Evolutionary conservation across 805 yeast genomes (phyloP).

Genomic region (Saturnispora saitoi): DNA sequence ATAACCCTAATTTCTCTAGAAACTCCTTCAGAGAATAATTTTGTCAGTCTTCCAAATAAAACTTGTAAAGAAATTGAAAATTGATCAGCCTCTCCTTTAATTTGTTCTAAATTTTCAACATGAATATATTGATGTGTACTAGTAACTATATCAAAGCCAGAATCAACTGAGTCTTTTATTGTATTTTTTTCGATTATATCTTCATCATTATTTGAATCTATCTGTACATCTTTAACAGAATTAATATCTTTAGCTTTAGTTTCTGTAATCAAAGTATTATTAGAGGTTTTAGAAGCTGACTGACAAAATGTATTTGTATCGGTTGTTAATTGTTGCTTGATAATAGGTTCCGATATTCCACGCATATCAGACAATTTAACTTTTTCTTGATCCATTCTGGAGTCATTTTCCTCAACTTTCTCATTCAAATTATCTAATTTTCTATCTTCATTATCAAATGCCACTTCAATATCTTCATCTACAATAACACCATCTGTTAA

Average conservation of each 20-base stretch:
- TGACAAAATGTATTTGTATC: too few species aligned
- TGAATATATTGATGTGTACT: neutral
- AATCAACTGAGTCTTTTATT: neutral
- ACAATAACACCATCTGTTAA: neutral
- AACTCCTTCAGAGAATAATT: conserved; percentile 38
- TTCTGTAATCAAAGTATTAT: too few species aligned
- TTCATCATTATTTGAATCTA: too few species aligned
- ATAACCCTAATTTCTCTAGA: conserved; percentile 60
- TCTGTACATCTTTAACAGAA: too few species aligned
- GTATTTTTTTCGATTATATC: neutral
- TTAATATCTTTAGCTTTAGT: too few species aligned
- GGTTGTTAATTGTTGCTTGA: too few species aligned
- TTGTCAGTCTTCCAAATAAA: conserved; percentile 28
- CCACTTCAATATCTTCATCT: neutral
- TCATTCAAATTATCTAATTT: neutral
- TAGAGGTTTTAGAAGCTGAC: too few species aligned
- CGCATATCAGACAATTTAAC: too few species aligned
- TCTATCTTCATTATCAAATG: neutral
- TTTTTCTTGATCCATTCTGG: too few species aligned
- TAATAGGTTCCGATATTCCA: too few species aligned
- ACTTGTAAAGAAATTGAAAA: neutral
- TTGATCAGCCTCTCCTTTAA: neutral
- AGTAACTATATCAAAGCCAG: neutral
- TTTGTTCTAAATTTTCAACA: neutral
- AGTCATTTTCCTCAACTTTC: neutral